Evolutionary conservation across 257 asterid species (phyloP), one percentile per base, ranked within the genome.

Genomic region (Solanum bukasovii): DNA sequence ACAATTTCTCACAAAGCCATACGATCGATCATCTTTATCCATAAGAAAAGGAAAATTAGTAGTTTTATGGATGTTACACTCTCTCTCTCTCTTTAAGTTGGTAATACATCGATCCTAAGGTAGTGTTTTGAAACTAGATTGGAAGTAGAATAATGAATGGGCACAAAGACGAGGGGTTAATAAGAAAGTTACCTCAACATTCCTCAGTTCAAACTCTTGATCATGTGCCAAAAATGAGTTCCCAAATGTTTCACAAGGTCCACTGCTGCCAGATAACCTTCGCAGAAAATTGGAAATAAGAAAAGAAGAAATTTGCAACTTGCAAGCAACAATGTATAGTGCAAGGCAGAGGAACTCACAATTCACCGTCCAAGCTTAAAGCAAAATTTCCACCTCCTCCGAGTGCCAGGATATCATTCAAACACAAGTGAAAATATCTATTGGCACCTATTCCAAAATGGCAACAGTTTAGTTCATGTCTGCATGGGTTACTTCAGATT

Each of bases 351-450:
- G 84, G 49, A 86, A 77, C 98, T 94, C 89, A 97, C 99, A 97
- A 90, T 90, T 97, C 99, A 89, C 92, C 98, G 59, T 93, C 94
- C 94, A 97, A 91, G 94, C 94, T 81, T 89, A 97, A 89, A 46
- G 99, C 99, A 86, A 95, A 97, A 90, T 89, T 89, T 81, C 93
- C 94, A 85, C 99, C 99, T 42, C 99, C 99, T 87, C 99, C 99
- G 75, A 97, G 92, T 49, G 99, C 99, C 89, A 97, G 92, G 91
- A 93, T 89, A 86, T 97, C 98, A 89, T 95, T 95, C 93, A 93
- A 90, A 91, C 99, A 97, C 96, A 97, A 86, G 88, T 90, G 94
- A 88, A 93, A 97, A 87, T 95, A 97, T 91, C 99, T 91, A 89
- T 97, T 97, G 84, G 94, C 96, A 89, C 99, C 99, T 97, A 87